These are phyloP conservation scores for Arxiozyma slooffiae DNA, from an alignment of 1,139 yeast species.

Conservation along the genomic window DNA sequence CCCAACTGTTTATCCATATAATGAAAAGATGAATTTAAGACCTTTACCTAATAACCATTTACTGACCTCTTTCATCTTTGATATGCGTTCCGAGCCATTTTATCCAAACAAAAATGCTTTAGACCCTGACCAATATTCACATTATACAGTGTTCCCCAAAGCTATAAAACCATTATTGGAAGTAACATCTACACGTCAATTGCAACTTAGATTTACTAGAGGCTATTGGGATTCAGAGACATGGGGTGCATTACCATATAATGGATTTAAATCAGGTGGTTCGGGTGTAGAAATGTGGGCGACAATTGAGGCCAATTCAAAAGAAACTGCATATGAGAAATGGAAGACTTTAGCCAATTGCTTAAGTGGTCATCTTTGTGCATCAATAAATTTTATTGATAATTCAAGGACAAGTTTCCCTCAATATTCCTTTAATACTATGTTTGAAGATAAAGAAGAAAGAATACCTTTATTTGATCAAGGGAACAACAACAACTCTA, in stretches of 20 bases:
- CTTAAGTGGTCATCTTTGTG: conserved; percentile 88
- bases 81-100: conserved; percentile 44
- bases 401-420: conserved; percentile 72
- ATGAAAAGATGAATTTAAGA: conserved; percentile 49
- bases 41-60: conserved; percentile 67
- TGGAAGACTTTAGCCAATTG: conserved; percentile 72
- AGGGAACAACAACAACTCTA: conserved; percentile 22
- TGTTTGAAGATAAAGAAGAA: conserved; percentile 7
- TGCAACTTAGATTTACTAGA: conserved; percentile 79
- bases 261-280: conserved; percentile 76
- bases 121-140: conserved; percentile 31
- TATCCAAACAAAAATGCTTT: conserved; percentile 23
- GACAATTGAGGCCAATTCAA: conserved; percentile 53
- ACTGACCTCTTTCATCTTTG: conserved; percentile 51
- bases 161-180: conserved; percentile 70
- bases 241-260: conserved; percentile 76
- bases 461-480: conserved; percentile 25
- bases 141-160: conserved; percentile 71
- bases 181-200: conserved; percentile 56
- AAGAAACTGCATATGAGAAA: conserved; percentile 45
- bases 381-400: conserved; percentile 84
- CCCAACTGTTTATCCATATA: conserved; percentile 36
- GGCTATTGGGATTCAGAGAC: conserved; percentile 92
- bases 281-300: conserved; percentile 96
- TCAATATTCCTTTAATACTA: conserved; percentile 37